These are phyloP conservation scores for Circinella minor DNA, from an alignment of 371 early-diverging fungal genomes.

Conservation along the genomic window DNA sequence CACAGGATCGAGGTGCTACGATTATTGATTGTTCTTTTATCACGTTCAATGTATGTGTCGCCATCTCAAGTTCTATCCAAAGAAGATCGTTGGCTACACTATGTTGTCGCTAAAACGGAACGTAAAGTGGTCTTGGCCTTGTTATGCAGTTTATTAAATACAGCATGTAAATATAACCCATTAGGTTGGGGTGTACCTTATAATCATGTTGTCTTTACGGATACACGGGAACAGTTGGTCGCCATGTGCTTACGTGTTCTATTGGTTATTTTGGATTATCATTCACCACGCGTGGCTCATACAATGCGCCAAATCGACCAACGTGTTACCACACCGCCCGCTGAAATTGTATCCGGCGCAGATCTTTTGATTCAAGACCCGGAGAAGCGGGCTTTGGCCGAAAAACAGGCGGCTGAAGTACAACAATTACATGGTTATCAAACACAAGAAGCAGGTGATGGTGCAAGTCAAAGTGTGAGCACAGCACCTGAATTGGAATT, in stretches of 20 bases:
- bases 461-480: neutral
- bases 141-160: conserved; percentile 85
- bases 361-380: conserved; percentile 27
- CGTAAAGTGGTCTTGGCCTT: conserved; percentile 76
- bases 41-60: conserved; percentile 79
- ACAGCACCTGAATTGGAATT: neutral
- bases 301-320: conserved; percentile 26
- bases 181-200: conserved; percentile 89
- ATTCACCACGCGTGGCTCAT: conserved; percentile 45
- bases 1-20: conserved; percentile 81
- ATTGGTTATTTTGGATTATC: conserved; percentile 74
- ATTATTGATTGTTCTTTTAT: conserved; percentile 74
- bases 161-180: conserved; percentile 78
- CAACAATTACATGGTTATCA: conserved; percentile 2
- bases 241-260: conserved; percentile 70
- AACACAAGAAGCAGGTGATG: conserved; percentile 6
- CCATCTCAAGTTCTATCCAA: conserved; percentile 61
- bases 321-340: conserved; percentile 9
- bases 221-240: conserved; percentile 74
- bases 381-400: conserved; percentile 23
- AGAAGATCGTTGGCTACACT: conserved; percentile 65
- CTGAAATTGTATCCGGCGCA: conserved; percentile 18
- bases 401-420: conserved; percentile 16
- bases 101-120: conserved; percentile 65
- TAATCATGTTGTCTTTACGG: conserved; percentile 78